phyloP scores from a whole-genome alignment of 1,284 basidiomycete species.

The Fomitopsis schrenkii region DNA sequence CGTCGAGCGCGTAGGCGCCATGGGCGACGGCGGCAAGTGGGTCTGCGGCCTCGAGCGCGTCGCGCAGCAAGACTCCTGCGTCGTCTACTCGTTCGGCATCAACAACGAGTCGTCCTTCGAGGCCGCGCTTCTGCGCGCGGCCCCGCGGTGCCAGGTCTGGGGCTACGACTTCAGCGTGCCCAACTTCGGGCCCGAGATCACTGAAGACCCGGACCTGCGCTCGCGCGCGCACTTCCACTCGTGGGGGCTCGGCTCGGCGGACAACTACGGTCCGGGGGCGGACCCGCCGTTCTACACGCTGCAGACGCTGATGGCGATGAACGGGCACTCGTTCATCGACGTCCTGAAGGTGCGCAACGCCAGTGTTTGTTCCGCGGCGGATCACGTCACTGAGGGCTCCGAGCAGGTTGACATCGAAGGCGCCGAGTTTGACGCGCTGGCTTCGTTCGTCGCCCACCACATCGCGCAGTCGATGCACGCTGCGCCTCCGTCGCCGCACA shows the following conservation, averaged over 20 bases:
- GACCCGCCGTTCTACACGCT: conserved; percentile 42
- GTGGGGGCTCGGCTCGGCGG: conserved; percentile 37
- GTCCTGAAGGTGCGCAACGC: conserved; percentile 33
- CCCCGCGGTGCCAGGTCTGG: conserved; percentile 40
- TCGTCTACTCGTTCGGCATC: conserved; percentile 47
- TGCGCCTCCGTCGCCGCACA: conserved; percentile 1
- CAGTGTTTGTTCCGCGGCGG: neutral
- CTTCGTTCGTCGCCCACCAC: conserved; percentile 31
- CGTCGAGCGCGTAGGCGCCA: conserved; percentile 39
- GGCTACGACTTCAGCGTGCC: conserved; percentile 51
- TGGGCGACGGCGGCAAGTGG: conserved; percentile 53
- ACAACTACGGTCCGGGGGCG: conserved; percentile 30
- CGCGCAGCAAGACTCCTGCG: conserved; percentile 37
- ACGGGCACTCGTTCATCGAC: conserved; percentile 42
- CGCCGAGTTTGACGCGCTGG: conserved; percentile 39
- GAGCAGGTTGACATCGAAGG: conserved; percentile 42
- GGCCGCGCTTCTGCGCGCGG: conserved; percentile 38
- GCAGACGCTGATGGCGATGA: conserved; percentile 41
- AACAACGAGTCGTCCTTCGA: conserved; percentile 55
- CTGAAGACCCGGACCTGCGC: conserved; percentile 24
- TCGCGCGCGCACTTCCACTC: conserved; percentile 39
- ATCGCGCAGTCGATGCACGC: conserved; percentile 3
- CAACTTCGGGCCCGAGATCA: conserved; percentile 47
- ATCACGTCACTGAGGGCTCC: neutral
- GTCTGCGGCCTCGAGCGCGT: conserved; percentile 44